Conservation (phyloP, 768 basidiomycete species). For the Tylopilus cervinicoccineus region DNA sequence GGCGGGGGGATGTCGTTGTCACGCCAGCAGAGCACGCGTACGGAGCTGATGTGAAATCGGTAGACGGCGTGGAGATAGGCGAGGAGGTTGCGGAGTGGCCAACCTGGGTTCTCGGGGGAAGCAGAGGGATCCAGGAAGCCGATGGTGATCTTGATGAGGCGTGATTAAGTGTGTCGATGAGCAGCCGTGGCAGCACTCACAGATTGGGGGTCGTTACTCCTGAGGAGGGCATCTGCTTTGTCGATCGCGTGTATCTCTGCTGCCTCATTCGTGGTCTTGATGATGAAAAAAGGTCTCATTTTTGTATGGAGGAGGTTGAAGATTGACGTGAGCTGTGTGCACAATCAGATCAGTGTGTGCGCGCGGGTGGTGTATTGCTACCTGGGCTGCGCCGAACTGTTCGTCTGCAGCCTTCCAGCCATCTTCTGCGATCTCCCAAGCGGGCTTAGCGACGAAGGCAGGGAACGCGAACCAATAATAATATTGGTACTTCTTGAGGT, state of each 20-base stretch:
- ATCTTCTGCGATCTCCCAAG: slow-evolving; percentile 73
- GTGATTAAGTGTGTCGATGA: slow-evolving; percentile 17
- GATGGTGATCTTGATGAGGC: slow-evolving; percentile 40
- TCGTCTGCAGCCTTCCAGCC: slow-evolving; percentile 55
- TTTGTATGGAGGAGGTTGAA: slow-evolving; percentile 43
- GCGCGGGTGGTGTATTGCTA: slow-evolving; percentile 18
- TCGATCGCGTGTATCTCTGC: slow-evolving; percentile 51
- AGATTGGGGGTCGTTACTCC: slow-evolving; percentile 35
- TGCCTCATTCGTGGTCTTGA: slow-evolving; percentile 36
- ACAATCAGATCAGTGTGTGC: background rate
- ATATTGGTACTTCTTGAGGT: slow-evolving; percentile 97
- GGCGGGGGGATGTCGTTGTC: slow-evolving; percentile 49
- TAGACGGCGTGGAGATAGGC: slow-evolving; percentile 69
- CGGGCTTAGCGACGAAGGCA: slow-evolving; percentile 83
- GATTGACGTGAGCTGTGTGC: slow-evolving; percentile 48
- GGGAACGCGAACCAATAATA: slow-evolving; percentile 99
- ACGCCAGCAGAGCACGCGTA: slow-evolving; percentile 78
- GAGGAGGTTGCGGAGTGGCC: slow-evolving; percentile 92
- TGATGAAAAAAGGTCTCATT: slow-evolving; percentile 59
- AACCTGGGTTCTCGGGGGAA: slow-evolving; percentile 67
- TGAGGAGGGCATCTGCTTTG: slow-evolving; percentile 57
- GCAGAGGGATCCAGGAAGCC: slow-evolving; percentile 87
- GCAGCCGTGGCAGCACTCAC: slow-evolving; percentile 31
- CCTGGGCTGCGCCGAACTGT: slow-evolving; percentile 41
- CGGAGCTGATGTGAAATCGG: slow-evolving; percentile 40